Evolutionary conservation across 2,329 filamentous ascomycete species (phyloP).

Genomic region (Fusarium tricinctum): DNA sequence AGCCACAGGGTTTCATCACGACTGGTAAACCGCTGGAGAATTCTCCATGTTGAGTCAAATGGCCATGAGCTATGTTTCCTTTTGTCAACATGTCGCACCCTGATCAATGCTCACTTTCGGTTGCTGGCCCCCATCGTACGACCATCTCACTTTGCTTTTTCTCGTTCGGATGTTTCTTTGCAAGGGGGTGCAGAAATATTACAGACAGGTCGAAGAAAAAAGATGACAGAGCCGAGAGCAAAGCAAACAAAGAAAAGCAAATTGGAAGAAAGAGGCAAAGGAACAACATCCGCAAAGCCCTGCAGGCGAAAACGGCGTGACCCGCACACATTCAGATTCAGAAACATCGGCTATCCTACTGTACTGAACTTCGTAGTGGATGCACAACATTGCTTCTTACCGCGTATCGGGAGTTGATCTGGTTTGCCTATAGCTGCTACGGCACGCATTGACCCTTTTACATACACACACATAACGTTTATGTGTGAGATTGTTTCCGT

Average conservation of each 20-base stretch:
- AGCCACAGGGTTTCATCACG: conserved; percentile 31
- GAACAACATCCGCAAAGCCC: conserved; percentile 9
- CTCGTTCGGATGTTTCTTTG: conserved; percentile 4
- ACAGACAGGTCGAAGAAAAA: conserved; percentile 4
- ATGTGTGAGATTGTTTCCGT: conserved; percentile 33
- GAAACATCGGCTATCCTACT: neutral
- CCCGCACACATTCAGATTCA: conserved; percentile 4
- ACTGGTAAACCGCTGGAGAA: conserved; percentile 12
- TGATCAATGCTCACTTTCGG: conserved; percentile 14
- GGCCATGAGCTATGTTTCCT: conserved; percentile 25
- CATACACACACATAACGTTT: conserved; percentile 26
- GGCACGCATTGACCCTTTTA: conserved; percentile 36
- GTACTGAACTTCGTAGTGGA: conserved; percentile 1
- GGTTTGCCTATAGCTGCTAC: conserved; percentile 26
- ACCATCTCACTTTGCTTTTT: conserved; percentile 40
- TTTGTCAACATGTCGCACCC: conserved; percentile 23
- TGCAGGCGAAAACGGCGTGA: conserved; percentile 16
- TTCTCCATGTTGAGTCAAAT: conserved; percentile 14
- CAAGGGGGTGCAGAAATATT: conserved; percentile 13
- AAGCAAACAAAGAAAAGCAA: conserved; percentile 1
- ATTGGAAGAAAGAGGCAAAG: neutral
- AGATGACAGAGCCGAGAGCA: conserved; percentile 2
- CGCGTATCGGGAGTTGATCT: conserved; percentile 18
- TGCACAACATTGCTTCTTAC: conserved; percentile 40
- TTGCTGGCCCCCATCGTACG: conserved; percentile 31